Percentiles rank a stretch among this genome's conserved stretches.
Evolutionary conservation across 1,139 yeast genomes (phyloP).

Genomic region (Yamadazyma buinensis): DNA sequence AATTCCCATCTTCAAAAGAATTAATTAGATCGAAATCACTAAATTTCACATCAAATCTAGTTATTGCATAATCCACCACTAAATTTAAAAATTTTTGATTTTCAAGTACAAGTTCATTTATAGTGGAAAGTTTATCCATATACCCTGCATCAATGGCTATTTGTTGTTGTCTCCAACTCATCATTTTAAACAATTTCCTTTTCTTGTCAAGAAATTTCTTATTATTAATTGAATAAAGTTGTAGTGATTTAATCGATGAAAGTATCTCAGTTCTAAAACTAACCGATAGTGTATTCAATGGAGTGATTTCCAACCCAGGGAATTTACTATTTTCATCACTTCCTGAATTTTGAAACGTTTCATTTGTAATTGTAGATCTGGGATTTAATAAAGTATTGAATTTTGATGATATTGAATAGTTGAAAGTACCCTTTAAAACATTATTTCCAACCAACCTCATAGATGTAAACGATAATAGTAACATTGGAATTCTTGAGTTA

Average conservation of each 20-base stretch:
- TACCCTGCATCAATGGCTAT: slow-evolving; percentile 55
- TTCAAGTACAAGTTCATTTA: slow-evolving; percentile 40
- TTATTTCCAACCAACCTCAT: slow-evolving; percentile 27
- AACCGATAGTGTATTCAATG: neutral
- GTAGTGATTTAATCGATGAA: slow-evolving; percentile 50
- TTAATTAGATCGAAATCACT: slow-evolving; percentile 31
- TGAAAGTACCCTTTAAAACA: neutral
- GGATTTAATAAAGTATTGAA: neutral
- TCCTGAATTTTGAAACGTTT: neutral
- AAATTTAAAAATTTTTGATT: slow-evolving; percentile 46
- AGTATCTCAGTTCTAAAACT: slow-evolving; percentile 29
- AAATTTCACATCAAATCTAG: slow-evolving; percentile 34
- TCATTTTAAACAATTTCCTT: slow-evolving; percentile 40
- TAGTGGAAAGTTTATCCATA: slow-evolving; percentile 42
- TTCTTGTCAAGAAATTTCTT: slow-evolving; percentile 44
- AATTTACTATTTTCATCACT: neutral
- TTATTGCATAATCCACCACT: slow-evolving; percentile 40
- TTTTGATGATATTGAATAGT: neutral
- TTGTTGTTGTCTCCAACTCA: slow-evolving; percentile 55
- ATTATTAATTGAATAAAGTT: slow-evolving; percentile 39
- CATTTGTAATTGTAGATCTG: neutral
- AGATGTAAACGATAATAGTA: slow-evolving; percentile 27
- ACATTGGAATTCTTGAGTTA: slow-evolving; percentile 25
- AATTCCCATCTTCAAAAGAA: slow-evolving; percentile 20
- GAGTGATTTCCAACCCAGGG: neutral